phyloP scores from a whole-genome alignment of 352 stramenopile genomes.

The Phytophthora macrochlamydospora region DNA sequence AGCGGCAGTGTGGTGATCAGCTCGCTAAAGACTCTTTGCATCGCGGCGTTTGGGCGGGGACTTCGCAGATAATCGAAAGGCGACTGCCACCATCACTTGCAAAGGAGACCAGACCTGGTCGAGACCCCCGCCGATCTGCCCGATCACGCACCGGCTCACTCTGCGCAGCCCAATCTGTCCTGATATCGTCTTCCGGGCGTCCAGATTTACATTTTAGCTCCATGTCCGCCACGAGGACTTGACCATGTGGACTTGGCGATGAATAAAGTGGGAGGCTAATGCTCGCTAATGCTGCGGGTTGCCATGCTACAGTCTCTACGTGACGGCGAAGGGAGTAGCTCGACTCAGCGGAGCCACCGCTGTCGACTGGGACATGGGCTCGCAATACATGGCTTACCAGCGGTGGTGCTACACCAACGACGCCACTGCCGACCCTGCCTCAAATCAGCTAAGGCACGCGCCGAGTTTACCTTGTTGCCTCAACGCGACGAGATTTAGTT shows the following conservation, averaged over 20 bases:
- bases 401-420: not conserved
- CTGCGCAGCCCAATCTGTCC: constrained; percentile 17
- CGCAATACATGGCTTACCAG: constrained; percentile 6
- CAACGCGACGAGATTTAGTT: constrained; percentile 20
- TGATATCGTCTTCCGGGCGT: not conserved
- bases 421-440: constrained; percentile 10
- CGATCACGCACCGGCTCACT: constrained; percentile 12
- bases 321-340: constrained; percentile 6
- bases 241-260: constrained; percentile 18
- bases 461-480: not conserved
- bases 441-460: constrained; percentile 12
- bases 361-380: not conserved
- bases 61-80: constrained; percentile 24
- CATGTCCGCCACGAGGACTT: constrained; percentile 16
- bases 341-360: not conserved
- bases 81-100: not conserved
- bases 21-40: not conserved
- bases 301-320: constrained; percentile 16
- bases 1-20: not conserved
- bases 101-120: not conserved
- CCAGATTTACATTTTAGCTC: constrained; percentile 17
- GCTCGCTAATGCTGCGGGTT: constrained; percentile 8
- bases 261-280: not conserved
- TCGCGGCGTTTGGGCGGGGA: constrained; percentile 7
- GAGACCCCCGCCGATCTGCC: not conserved